phyloP scores from a whole-genome alignment of 495 filamentous ascomycete genomes.

The Pseudoneurospora amorphoporcata region DNA sequence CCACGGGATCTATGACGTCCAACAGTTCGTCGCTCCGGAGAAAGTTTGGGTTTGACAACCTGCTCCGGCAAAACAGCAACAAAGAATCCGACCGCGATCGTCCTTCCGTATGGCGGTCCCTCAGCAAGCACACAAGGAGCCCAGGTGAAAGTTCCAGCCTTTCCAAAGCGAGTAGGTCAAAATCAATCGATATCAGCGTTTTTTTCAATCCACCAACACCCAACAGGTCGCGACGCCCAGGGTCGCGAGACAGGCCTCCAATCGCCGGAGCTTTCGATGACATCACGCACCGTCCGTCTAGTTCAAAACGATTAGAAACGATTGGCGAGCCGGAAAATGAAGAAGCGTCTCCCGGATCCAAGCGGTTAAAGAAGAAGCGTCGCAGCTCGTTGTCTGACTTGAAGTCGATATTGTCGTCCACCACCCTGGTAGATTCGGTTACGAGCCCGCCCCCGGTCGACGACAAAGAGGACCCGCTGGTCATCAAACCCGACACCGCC shows the following conservation, averaged over 20 bases:
- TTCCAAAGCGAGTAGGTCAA: constrained; percentile 59
- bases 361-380: constrained; percentile 60
- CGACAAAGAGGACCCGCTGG: neutral
- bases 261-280: constrained; percentile 54
- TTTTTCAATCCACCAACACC: constrained; percentile 25
- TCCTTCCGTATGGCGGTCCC: constrained; percentile 71
- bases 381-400: constrained; percentile 89
- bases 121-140: constrained; percentile 70
- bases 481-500: constrained; percentile 7
- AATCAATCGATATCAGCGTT: constrained; percentile 67
- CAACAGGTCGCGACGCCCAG: constrained; percentile 46
- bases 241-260: constrained; percentile 55
- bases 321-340: constrained; percentile 41
- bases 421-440: constrained; percentile 32
- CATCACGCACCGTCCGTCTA: constrained; percentile 29
- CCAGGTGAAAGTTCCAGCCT: constrained; percentile 45
- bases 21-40: constrained; percentile 77
- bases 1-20: constrained; percentile 42
- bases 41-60: constrained; percentile 65
- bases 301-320: constrained; percentile 37
- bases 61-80: constrained; percentile 69
- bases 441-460: constrained; percentile 2
- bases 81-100: constrained; percentile 47
- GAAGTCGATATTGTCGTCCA: constrained; percentile 46
- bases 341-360: constrained; percentile 18